Conservation (phyloP, 139 green algal genomes). For the Picochlorum sp. region DNA sequence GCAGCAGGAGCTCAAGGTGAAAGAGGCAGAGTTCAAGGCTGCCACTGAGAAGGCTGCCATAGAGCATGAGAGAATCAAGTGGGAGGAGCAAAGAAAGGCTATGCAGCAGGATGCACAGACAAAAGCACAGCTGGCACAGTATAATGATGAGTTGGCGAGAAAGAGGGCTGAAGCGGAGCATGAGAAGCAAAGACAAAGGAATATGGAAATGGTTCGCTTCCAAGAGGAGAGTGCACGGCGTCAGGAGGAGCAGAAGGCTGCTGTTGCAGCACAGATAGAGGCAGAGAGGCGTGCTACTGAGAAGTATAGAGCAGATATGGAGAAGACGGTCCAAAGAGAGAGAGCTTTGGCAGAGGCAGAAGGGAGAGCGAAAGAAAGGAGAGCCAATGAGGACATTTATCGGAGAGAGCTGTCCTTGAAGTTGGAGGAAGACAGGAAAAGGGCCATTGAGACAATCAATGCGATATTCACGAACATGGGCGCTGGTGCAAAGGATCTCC, state of each 20-base stretch:
- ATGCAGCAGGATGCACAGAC: constrained; percentile 78
- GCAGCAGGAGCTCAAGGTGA: constrained; percentile 62
- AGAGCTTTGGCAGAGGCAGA: constrained; percentile 89
- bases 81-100: constrained; percentile 78
- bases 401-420: constrained; percentile 47
- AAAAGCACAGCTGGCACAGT: constrained; percentile 73
- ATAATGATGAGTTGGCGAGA: constrained; percentile 70
- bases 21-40: constrained; percentile 65
- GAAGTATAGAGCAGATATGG: constrained; percentile 72
- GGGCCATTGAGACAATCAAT: constrained; percentile 79
- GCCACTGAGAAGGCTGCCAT: constrained; percentile 36
- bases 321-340: constrained; percentile 77
- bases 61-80: constrained; percentile 75
- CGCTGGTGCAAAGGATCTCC: constrained; percentile 42
- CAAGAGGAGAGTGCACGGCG: constrained; percentile 72
- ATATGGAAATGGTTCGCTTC: constrained; percentile 73
- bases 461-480: constrained; percentile 74
- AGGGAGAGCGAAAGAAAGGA: constrained; percentile 75
- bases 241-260: constrained; percentile 66
- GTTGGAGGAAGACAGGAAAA: constrained; percentile 62
- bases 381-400: constrained; percentile 96
- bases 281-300: constrained; percentile 74
- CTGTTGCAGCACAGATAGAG: constrained; percentile 77
- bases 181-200: constrained; percentile 66
- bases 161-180: constrained; percentile 63